A percentile compares a stretch with the other conserved stretches of the same genome.
Conservation (phyloP, 2,329 filamentous ascomycete genomes). For the Beauveria pseudobassiana region DNA sequence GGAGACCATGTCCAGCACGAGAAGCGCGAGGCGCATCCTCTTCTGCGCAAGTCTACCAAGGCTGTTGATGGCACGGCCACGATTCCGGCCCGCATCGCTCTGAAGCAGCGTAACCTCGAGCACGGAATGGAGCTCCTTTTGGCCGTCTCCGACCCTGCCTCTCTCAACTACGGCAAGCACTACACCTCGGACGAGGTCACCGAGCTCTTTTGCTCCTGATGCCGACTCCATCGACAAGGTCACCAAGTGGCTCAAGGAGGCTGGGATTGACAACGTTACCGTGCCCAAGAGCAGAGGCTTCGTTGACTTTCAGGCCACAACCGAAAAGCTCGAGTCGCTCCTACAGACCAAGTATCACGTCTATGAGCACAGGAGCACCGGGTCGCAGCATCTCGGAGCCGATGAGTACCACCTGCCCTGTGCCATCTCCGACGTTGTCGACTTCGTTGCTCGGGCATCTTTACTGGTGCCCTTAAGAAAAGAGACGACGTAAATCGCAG, state of each 20-base stretch:
- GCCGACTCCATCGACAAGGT: slow-evolving; percentile 40
- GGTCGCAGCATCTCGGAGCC: slow-evolving; percentile 26
- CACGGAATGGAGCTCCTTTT: slow-evolving; percentile 3
- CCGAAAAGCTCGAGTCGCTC: slow-evolving; percentile 34
- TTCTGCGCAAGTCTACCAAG: neutral
- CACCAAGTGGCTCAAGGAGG: slow-evolving; percentile 42
- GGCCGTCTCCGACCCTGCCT: slow-evolving; percentile 1
- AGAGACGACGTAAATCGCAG: neutral
- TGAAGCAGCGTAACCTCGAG: slow-evolving; percentile 8
- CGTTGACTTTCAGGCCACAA: slow-evolving; percentile 12
- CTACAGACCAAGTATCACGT: slow-evolving; percentile 45
- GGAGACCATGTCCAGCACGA: slow-evolving; percentile 4
- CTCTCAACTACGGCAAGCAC: slow-evolving; percentile 4
- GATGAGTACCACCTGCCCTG: slow-evolving; percentile 32
- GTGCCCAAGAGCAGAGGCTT: slow-evolving; percentile 45
- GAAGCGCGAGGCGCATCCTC: neutral
- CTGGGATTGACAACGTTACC: slow-evolving; percentile 43
- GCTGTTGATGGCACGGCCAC: neutral
- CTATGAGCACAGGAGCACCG: slow-evolving; percentile 33
- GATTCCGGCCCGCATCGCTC: slow-evolving; percentile 2
- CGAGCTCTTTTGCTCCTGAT: slow-evolving; percentile 4
- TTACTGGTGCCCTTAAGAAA: neutral
- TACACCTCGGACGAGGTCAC: slow-evolving; percentile 3
- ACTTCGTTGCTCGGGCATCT: slow-evolving; percentile 31
- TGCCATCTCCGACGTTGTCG: slow-evolving; percentile 28